Percentiles rank a stretch among this genome's conserved stretches.
Conservation (phyloP, 83 land plant genomes). For the Larix sibirica region DNA sequence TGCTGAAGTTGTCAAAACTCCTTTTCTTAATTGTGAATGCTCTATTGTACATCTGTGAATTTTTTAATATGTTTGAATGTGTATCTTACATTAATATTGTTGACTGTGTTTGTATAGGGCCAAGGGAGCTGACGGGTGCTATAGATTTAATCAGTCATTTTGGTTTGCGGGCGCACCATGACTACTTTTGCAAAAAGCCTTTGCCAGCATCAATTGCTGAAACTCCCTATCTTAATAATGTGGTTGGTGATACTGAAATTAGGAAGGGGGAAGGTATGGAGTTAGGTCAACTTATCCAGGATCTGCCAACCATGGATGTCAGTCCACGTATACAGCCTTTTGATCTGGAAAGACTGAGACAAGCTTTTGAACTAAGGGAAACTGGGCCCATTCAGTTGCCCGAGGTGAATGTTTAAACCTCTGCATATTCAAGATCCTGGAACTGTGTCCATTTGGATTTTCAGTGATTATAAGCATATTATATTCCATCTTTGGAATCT, state of each 20-base stretch:
- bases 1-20: too few species aligned
- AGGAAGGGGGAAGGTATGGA: constrained; percentile 98
- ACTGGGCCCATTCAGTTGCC: constrained; percentile 72
- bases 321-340: constrained; percentile 64
- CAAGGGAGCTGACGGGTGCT: constrained; percentile 90
- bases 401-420: constrained; percentile 42
- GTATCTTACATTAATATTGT: too few species aligned
- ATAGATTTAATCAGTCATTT: constrained; percentile 82
- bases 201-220: constrained; percentile 84
- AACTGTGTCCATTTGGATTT: not conserved
- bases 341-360: constrained; percentile 71
- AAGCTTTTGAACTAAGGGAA: constrained; percentile 84
- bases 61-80: too few species aligned
- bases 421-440: not conserved
- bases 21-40: too few species aligned
- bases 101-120: constrained; percentile 46
- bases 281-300: constrained; percentile 67
- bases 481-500: not conserved
- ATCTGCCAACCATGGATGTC: constrained; percentile 45
- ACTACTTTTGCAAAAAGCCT: constrained; percentile 77
- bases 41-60: too few species aligned
- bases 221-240: constrained; percentile 80
- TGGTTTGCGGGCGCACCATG: constrained; percentile 75
- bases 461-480: not conserved
- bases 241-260: constrained; percentile 97